Base-by-base conservation (phyloP, 495 filamentous ascomycete genomes). In the Daldinia decipiens region DNA sequence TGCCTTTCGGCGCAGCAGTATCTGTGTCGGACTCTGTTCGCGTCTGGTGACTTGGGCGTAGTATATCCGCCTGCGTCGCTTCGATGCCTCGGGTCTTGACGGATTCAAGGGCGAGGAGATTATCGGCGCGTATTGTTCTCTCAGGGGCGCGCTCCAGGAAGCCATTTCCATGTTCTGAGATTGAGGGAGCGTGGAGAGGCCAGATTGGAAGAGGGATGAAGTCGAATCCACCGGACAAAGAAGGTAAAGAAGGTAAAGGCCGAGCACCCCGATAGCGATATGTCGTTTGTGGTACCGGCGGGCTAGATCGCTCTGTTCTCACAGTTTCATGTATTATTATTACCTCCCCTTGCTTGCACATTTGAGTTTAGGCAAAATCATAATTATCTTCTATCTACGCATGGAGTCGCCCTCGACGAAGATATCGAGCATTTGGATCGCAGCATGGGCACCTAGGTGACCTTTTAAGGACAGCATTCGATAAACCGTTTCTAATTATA, bases 1-100 rank as follows among this genome's bases (percentile, higher is more conserved):
- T 0, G 79, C 79, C 34, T 80, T 79, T 5, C 75, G 73, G 4
- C 79, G 77, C 56, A 80, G 65, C 11, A 80, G 67, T 19, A 51
- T 71, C 57, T 78, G 62, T 0, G 74, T 78, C 9, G 77, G 79
- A 58, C 76, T 78, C 45, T 36, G 56, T 19, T 73, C 70, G 36
- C 62, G 65, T 43, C 59, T 58, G 29, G 29, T 21, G 8, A 24
- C 47, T 45, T 39, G 64, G n/a, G 29, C 11, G 3, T 55, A 55
- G 36, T 36, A 34, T 34, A 29, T 36, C 6, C 61, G 65, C 51
- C 36, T 65, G 0, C 50, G 32, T 27, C 52, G 70, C 34, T 31
- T 69, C 58, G 54, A 15, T 43, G 61, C 54, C 27, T 66, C 65
- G 11, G 62, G 11, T 4, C 47, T 66, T 62, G 34, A 38, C 17